Percentiles rank a stretch among this genome's conserved stretches.
These are phyloP conservation scores for Aspergillus versicolor DNA, from an alignment of 2,329 filamentous ascomycete species.

Conservation along the genomic window DNA sequence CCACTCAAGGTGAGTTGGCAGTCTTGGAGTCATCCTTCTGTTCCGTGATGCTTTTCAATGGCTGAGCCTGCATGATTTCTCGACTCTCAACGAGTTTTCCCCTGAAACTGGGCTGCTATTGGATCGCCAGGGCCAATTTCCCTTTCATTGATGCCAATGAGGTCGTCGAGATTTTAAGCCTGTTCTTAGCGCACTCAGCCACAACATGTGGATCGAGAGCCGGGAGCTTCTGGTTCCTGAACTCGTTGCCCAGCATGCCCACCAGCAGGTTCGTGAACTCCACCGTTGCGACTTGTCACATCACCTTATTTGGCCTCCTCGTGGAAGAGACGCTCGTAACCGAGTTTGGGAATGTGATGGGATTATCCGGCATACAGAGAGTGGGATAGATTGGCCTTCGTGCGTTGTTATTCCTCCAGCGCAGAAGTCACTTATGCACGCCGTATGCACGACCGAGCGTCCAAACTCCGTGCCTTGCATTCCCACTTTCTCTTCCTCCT, in stretches of 20 bases:
- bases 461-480: constrained; percentile 17
- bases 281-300: constrained; percentile 22
- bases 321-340: constrained; percentile 11
- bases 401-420: constrained; percentile 6
- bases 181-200: constrained; percentile 5
- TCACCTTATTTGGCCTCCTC: constrained; percentile 14
- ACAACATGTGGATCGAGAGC: constrained; percentile 15
- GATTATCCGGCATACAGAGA: constrained; percentile 11
- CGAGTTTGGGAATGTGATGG: constrained; percentile 16
- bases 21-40: constrained; percentile 15
- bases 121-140: constrained; percentile 14
- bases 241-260: not conserved
- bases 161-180: constrained; percentile 11
- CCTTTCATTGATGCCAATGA: constrained; percentile 16
- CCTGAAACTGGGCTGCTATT: constrained; percentile 15
- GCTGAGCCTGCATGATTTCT: constrained; percentile 1
- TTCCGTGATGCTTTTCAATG: not conserved
- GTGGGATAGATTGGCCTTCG: constrained; percentile 7
- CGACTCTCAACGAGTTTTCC: constrained; percentile 1
- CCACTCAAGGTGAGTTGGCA: constrained; percentile 23
- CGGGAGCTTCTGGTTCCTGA: constrained; percentile 6
- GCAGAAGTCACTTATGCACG: constrained; percentile 11
- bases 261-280: constrained; percentile 4
- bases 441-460: constrained; percentile 12
- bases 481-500: not conserved